Percentiles rank a stretch among this genome's conserved stretches.
These are phyloP conservation scores for Hypoxylon cercidicola DNA, from an alignment of 495 filamentous ascomycete genomes.

Conservation along the genomic window DNA sequence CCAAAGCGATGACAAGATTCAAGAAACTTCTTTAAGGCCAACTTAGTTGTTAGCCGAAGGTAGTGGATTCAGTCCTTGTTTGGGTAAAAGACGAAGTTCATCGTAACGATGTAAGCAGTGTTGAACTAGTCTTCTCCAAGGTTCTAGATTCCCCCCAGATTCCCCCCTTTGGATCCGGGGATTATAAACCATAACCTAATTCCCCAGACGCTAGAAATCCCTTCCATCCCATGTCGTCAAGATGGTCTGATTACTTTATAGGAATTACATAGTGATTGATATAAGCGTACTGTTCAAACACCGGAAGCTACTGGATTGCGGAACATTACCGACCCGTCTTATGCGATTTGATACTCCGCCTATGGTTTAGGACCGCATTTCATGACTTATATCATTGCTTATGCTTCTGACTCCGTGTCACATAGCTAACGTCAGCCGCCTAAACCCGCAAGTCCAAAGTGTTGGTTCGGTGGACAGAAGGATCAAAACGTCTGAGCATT, in stretches of 20 bases:
- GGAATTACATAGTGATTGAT: too few relatives aligned
- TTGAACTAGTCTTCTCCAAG: neutral
- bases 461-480: neutral
- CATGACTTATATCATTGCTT: constrained; percentile 2
- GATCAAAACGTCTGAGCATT: constrained; percentile 3
- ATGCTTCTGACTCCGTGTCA: constrained; percentile 2
- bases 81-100: neutral
- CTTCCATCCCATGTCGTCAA: too few relatives aligned
- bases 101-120: neutral
- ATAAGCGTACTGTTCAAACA: too few relatives aligned
- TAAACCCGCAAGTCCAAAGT: neutral
- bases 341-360: too few relatives aligned
- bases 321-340: too few relatives aligned
- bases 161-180: neutral
- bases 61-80: neutral
- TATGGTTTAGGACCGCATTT: too few relatives aligned
- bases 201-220: neutral
- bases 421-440: constrained; percentile 1
- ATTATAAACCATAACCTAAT: neutral
- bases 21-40: neutral
- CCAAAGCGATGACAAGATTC: constrained; percentile 1
- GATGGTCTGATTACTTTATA: too few relatives aligned
- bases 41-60: constrained; percentile 7
- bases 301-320: too few relatives aligned
- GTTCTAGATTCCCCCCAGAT: too few relatives aligned